Percentiles rank a stretch among this genome's conserved stretches.
Evolutionary conservation across 495 filamentous ascomycete genomes (phyloP).

Genomic region (Penicillium lividum): DNA sequence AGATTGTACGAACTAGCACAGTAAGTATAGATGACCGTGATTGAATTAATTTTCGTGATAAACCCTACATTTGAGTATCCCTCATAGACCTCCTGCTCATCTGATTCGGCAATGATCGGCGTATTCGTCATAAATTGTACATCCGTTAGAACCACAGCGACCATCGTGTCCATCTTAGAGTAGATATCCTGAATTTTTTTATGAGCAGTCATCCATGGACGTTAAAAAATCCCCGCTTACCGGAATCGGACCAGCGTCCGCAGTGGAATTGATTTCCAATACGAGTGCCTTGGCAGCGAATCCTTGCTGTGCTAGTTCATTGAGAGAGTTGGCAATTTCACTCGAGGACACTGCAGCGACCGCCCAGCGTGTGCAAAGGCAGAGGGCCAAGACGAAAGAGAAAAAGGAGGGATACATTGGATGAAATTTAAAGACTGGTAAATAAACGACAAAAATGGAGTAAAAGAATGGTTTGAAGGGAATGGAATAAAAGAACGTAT

Average conservation of each 20-base stretch:
- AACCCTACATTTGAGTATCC: constrained; percentile 20
- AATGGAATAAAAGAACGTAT: background rate
- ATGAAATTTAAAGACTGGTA: background rate
- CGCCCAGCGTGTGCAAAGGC: constrained; percentile 8
- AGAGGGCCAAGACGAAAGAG: background rate
- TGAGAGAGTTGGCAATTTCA: constrained; percentile 20
- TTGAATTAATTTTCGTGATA: background rate
- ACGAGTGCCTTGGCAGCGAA: constrained; percentile 13
- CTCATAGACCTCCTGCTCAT: constrained; percentile 14
- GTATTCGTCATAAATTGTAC: constrained; percentile 13
- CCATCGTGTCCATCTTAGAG: constrained; percentile 14
- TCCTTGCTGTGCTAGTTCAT: constrained; percentile 19
- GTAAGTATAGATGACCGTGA: constrained; percentile 9
- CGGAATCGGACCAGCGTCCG: constrained; percentile 15
- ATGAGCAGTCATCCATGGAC: constrained; percentile 10
- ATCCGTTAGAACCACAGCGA: constrained; percentile 13
- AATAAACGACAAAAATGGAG: background rate
- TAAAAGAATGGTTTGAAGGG: background rate
- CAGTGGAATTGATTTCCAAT: constrained; percentile 13
- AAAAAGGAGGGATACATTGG: background rate
- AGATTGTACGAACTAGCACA: constrained; percentile 18
- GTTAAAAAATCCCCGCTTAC: constrained; percentile 7
- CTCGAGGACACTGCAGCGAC: constrained; percentile 10
- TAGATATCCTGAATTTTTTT: constrained; percentile 11
- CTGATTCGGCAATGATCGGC: constrained; percentile 13